phyloP scores from a whole-genome alignment of 306 rosid genomes.

The Canavalia gladiata region DNA sequence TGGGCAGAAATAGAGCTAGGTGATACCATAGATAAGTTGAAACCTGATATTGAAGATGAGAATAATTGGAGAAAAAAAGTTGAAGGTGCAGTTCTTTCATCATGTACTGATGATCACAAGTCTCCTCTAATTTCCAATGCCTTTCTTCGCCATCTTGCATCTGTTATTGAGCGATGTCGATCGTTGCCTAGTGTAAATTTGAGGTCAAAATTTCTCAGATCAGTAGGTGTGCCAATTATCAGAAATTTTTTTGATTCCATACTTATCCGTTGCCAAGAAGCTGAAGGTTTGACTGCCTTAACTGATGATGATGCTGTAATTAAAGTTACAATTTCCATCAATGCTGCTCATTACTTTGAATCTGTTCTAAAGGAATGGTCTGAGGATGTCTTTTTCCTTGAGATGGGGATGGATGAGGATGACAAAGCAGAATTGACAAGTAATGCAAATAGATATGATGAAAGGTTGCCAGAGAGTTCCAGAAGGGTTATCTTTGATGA shows the following conservation, averaged over 20 bases:
- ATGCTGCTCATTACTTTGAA: conserved; percentile 82
- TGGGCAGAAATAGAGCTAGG: conserved; percentile 92
- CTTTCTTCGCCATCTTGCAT: conserved; percentile 69
- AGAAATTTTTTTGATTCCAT: conserved; percentile 64
- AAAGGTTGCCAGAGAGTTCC: conserved; percentile 51
- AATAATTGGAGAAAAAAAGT: conserved; percentile 79
- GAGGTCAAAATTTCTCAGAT: conserved; percentile 84
- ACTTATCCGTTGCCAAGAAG: conserved; percentile 92
- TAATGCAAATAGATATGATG: conserved; percentile 40
- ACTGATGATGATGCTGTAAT: conserved; percentile 79
- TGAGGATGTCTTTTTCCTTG: conserved; percentile 86
- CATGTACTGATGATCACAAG: conserved; percentile 72
- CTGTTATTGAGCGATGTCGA: conserved; percentile 77
- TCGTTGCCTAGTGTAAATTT: conserved; percentile 68
- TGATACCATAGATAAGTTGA: conserved; percentile 77
- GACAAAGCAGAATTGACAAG: conserved; percentile 49
- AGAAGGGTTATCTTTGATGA: conserved; percentile 65
- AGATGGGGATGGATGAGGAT: conserved; percentile 61
- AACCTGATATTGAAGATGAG: conserved; percentile 65
- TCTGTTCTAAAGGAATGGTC: conserved; percentile 85
- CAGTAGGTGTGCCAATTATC: conserved; percentile 70
- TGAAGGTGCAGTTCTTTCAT: conserved; percentile 62
- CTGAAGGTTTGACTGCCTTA: conserved; percentile 94
- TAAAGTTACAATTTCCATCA: conserved; percentile 83
- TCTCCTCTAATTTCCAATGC: conserved; percentile 76